phyloP scores from a whole-genome alignment of 2,329 filamentous ascomycete genomes.

The Sarocladium brachiariae region DNA sequence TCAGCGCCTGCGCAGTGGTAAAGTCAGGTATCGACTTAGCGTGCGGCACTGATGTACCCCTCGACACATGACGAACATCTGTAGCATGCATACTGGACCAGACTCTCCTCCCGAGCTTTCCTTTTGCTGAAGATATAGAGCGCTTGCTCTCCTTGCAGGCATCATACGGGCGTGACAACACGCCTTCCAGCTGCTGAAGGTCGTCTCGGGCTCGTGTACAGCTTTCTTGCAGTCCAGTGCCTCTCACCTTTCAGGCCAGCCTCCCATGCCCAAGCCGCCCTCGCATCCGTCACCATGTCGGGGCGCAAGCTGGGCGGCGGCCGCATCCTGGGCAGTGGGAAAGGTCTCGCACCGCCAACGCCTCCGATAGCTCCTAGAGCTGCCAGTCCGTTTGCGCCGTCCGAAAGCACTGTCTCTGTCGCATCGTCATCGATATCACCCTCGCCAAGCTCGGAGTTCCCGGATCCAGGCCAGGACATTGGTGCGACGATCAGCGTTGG shows the following conservation, averaged over 20 bases:
- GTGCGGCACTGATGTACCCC: constrained; percentile 26
- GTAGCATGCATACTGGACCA: background rate
- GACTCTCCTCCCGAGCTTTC: background rate
- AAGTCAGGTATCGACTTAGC: background rate
- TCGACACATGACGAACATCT: constrained; percentile 7
- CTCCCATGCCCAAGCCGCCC: constrained; percentile 5
- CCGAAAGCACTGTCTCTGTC: constrained; percentile 69
- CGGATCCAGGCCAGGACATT: constrained; percentile 69
- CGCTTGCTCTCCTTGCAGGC: too few species aligned
- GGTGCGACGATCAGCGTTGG: constrained; percentile 70
- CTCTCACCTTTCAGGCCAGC: background rate
- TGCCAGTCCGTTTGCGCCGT: constrained; percentile 45
- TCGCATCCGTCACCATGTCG: constrained; percentile 52
- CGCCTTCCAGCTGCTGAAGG: too few species aligned
- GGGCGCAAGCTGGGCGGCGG: constrained; percentile 85
- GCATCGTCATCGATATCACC: constrained; percentile 66
- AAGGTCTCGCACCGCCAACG: constrained; percentile 63
- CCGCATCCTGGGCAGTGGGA: constrained; percentile 81
- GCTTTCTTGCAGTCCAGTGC: too few species aligned
- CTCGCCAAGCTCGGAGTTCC: constrained; percentile 53
- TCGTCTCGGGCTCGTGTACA: too few species aligned
- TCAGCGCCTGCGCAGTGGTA: background rate
- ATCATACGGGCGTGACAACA: too few species aligned
- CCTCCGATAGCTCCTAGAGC: constrained; percentile 35
- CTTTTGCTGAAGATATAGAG: too few species aligned